Evolutionary conservation across 306 rosid species (phyloP), one percentile per base, ranked within the genome.

Genomic region (Fragaria vesca): DNA sequence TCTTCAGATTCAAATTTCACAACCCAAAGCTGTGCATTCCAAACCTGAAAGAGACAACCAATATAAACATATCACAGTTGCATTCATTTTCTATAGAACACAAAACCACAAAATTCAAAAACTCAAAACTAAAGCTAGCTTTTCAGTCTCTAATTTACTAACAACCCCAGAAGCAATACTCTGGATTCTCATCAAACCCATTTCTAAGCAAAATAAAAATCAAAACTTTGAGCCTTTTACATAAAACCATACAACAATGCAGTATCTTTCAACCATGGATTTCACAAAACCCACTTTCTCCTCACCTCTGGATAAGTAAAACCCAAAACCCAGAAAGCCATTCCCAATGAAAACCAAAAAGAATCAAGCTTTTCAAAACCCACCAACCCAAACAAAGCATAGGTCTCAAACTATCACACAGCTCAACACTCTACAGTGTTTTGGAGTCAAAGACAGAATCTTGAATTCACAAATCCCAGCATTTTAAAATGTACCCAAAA

Each of bases 391-490:
- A n/a, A n/a, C 30, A 55, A 54, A 55, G 71, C 69, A 15, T 9
- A 24, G 36, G 36, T 62, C 51, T 13, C 26, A 36, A 6, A n/a
- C 76, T 40, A 54, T 40, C 66, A 74, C 46, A 43, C 66, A 86
- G 55, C 78, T 74, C 62, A 79, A 58, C 70, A 62, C 40, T 69
- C 71, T 61, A 66, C 67, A 50, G 57, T 61, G 30, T 28, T 1
- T 1, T 57, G 73, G 77, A 74, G 81, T 70, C 81, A 83, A 74
- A 65, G 43, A 73, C 79, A 84, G 90, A 84, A 90, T 83, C 91
- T 84, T 60, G 11, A 50, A 69, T 76, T 78, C 69, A 78, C 84
- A 90, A 76, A 62, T 54, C 13, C 13, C 68, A 54, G 18, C 43
- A 63, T 66, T 28, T 47, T 48, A 18, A n/a, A 69, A 69, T 24